Base-by-base conservation (phyloP, 306 rosid species). In the Sicyos baderoa region DNA sequence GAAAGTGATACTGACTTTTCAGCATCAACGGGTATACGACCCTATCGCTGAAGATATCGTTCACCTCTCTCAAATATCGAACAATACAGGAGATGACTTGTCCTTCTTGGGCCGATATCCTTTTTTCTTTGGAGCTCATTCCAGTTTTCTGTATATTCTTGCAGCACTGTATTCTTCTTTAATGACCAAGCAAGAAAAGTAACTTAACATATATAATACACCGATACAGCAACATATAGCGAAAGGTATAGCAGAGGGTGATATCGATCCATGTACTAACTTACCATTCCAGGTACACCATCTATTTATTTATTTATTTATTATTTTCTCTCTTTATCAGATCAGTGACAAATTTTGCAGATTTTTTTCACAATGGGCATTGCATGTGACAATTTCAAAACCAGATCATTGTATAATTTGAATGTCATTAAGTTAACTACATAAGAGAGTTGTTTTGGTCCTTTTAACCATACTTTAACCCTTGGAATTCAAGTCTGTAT, bases 61-160 rank as follows among this genome's bases (percentile, higher is more conserved):
- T 27, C 88, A 88, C 74, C 84, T 88, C 78, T 84, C 85, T 47
- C 73, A 70, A 68, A 70, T 84, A 40, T 76, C 86, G 47, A 80
- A 76, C 60, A 72, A 80, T 75, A 58, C 76, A 70, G 87, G 84
- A 23, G 89, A 82, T 19, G 86, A 82, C 72, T 74, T 85, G 60
- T 90, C 90, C 79, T 93, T 93, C 76, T 75, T 93, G 73, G 99
- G 99, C 78, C 94, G 96, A 88, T 89, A 92, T 92, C 96, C 96
- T 89, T 78, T 92, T 79, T 57, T 60, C 7, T 55, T 48, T 45
- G 60, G 56, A 54, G 16, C 54, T 77, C 59, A 68, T 23, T 17
- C 75, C 54, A 27, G 16, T 42, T 51, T 4, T 57, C 70, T 60
- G 49, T 45, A 75, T 54, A 22, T 49, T 5, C 18, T 17, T 61